phyloP scores from a whole-genome alignment of 257 asterid genomes.

The Nicotiana otophora region DNA sequence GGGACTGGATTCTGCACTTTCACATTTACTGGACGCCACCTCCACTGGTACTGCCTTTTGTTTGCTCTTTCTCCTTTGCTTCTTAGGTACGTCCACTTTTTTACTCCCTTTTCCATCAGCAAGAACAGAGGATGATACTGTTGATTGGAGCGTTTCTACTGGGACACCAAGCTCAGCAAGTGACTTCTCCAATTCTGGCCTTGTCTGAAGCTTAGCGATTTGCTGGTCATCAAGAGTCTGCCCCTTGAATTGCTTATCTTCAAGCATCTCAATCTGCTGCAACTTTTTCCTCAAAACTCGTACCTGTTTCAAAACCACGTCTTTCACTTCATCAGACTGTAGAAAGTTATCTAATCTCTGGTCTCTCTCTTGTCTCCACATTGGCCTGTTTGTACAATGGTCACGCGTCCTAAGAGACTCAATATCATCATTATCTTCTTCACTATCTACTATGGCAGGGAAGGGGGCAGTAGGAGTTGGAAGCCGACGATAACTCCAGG shows the following conservation, averaged over 20 bases:
- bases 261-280: slow-evolving; percentile 97
- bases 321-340: slow-evolving; percentile 44
- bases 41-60: slow-evolving; percentile 43
- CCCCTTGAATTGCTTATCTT: slow-evolving; percentile 69
- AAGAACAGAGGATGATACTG: slow-evolving; percentile 35
- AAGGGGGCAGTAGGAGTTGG: slow-evolving; percentile 91
- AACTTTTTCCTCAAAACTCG: slow-evolving; percentile 83
- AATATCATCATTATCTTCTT: slow-evolving; percentile 62
- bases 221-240: slow-evolving; percentile 83
- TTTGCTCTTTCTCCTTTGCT: slow-evolving; percentile 68
- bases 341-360: slow-evolving; percentile 60
- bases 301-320: slow-evolving; percentile 54
- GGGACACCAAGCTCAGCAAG: slow-evolving; percentile 85
- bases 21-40: slow-evolving; percentile 32
- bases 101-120: slow-evolving; percentile 52
- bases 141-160: slow-evolving; percentile 35
- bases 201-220: slow-evolving; percentile 63
- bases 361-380: slow-evolving; percentile 30
- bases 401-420: slow-evolving; percentile 50
- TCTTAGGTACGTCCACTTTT: slow-evolving; percentile 37
- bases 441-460: slow-evolving; percentile 79
- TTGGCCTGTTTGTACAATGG: slow-evolving; percentile 30
- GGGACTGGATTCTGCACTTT: slow-evolving; percentile 30
- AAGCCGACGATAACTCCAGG: slow-evolving; percentile 81
- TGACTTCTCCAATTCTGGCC: slow-evolving; percentile 53